phyloP scores from a whole-genome alignment of 345 rosid species.

The Arabidopsis arenosa region DNA sequence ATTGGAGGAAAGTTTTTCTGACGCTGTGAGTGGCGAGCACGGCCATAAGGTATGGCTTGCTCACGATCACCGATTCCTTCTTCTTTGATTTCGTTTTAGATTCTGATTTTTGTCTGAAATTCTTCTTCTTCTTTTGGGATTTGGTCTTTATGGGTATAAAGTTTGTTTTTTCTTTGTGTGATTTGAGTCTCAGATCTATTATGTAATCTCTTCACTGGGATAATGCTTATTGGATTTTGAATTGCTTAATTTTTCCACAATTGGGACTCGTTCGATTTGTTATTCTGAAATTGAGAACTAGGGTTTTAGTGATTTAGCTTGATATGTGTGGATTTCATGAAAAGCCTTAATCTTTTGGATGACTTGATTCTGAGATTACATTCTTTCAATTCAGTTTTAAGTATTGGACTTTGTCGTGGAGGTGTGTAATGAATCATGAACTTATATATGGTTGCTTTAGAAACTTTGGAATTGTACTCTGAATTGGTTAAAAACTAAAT shows the following conservation, averaged over 20 bases:
- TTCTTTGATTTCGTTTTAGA: background rate
- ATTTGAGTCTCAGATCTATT: constrained; percentile 32
- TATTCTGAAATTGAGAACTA: background rate
- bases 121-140: background rate
- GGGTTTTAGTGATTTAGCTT: constrained; percentile 26
- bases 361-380: background rate
- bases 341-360: constrained; percentile 4
- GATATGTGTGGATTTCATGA: constrained; percentile 1
- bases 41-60: constrained; percentile 27
- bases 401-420: background rate
- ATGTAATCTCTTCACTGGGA: background rate
- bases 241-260: background rate
- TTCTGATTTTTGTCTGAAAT: background rate
- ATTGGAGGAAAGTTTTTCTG: background rate
- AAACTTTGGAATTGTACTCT: background rate
- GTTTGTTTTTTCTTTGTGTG: background rate
- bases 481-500: background rate
- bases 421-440: background rate
- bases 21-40: constrained; percentile 27
- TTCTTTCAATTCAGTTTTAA: background rate
- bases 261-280: constrained; percentile 7
- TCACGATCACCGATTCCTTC: background rate
- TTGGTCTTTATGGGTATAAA: background rate
- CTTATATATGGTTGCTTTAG: background rate
- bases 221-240: constrained; percentile 7